These are phyloP conservation scores for Coemansia sp. DNA, from an alignment of 192 early-diverging fungal species.

Conservation along the genomic window DNA sequence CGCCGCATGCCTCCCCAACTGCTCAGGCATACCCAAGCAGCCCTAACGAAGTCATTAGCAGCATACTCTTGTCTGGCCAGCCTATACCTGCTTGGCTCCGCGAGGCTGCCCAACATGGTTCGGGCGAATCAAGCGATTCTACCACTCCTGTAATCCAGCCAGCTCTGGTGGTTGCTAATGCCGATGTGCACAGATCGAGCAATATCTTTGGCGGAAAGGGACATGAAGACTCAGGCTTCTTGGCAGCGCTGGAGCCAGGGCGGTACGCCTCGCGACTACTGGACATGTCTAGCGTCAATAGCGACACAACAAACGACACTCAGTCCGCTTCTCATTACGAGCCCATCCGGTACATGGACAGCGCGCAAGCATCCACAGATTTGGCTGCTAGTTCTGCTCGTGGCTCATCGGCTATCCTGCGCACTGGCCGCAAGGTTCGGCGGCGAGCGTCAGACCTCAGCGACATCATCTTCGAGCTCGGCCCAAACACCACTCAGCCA, in stretches of 20 bases:
- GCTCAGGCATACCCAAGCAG: constrained; percentile 18
- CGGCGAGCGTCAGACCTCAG: constrained; percentile 16
- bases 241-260: neutral
- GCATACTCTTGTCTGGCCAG: constrained; percentile 46
- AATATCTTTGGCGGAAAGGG: neutral
- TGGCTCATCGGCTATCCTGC: neutral
- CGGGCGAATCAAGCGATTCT: neutral
- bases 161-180: neutral
- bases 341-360: constrained; percentile 23
- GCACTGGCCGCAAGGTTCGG: neutral
- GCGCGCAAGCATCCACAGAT: constrained; percentile 14
- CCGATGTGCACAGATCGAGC: neutral
- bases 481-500: neutral
- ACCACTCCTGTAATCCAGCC: neutral
- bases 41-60: constrained; percentile 41
- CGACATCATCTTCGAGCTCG: constrained; percentile 10
- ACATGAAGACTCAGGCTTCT: neutral
- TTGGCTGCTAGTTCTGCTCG: neutral
- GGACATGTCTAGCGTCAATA: constrained; percentile 8
- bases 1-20: neutral
- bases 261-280: neutral
- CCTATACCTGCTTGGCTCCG: constrained; percentile 53
- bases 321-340: constrained; percentile 11
- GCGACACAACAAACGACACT: constrained; percentile 17
- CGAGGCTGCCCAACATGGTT: constrained; percentile 23